Conservation (phyloP, 1,284 basidiomycete species). For the Moniliophthora roreri region DNA sequence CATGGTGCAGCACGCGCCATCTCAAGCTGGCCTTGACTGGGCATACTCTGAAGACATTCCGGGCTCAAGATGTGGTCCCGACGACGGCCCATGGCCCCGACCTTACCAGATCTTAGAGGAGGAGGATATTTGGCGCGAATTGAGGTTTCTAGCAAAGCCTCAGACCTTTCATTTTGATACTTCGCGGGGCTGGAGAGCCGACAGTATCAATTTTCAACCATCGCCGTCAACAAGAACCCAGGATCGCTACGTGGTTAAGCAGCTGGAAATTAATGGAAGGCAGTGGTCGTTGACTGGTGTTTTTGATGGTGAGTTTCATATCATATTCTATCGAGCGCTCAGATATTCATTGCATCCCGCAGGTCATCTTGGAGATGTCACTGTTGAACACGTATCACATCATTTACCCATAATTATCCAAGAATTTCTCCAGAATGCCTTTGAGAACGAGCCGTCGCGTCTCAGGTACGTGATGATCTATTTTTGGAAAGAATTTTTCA, state of each 20-base stretch:
- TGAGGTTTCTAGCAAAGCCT: constrained; percentile 48
- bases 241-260: constrained; percentile 60
- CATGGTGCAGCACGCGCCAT: constrained; percentile 7
- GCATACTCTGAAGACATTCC: constrained; percentile 56
- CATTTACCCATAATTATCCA: constrained; percentile 68
- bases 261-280: constrained; percentile 53
- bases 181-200: constrained; percentile 41
- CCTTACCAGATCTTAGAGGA: constrained; percentile 49
- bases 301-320: constrained; percentile 56
- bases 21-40: constrained; percentile 28
- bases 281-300: constrained; percentile 66
- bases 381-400: constrained; percentile 64
- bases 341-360: constrained; percentile 11
- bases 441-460: constrained; percentile 32
- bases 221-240: constrained; percentile 48
- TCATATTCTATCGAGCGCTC: constrained; percentile 8
- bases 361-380: constrained; percentile 70
- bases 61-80: constrained; percentile 54
- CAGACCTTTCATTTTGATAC: constrained; percentile 41
- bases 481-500: too few species aligned
- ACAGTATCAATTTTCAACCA: constrained; percentile 65
- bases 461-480: constrained; percentile 5
- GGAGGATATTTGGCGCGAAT: constrained; percentile 47
- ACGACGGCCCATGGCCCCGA: constrained; percentile 63
- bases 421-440: constrained; percentile 49